phyloP scores from a whole-genome alignment of 2,329 filamentous ascomycete species.

The Hymenoscyphus salicellus region DNA sequence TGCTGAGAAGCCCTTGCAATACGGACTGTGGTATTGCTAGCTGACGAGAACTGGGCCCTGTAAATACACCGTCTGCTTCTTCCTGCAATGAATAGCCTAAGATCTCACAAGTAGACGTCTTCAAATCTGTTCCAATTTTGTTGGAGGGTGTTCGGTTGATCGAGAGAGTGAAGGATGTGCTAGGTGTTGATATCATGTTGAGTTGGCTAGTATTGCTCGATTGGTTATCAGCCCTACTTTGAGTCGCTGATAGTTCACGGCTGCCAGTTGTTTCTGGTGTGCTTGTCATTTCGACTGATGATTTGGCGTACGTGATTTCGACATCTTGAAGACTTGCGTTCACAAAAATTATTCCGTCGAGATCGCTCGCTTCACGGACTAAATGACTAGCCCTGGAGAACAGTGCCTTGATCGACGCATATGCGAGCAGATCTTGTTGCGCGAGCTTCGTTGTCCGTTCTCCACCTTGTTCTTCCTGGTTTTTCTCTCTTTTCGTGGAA shows the following conservation, averaged over 20 bases:
- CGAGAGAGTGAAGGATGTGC: neutral
- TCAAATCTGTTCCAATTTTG: neutral
- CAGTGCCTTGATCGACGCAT: conserved; percentile 4
- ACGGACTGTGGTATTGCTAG: conserved; percentile 14
- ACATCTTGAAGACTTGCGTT: conserved; percentile 8
- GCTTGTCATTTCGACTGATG: neutral
- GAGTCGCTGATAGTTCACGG: neutral
- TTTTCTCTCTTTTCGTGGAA: neutral
- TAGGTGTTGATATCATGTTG: neutral
- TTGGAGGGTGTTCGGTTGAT: neutral
- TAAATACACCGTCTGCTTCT: neutral
- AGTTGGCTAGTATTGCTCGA: neutral
- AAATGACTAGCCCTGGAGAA: conserved; percentile 9
- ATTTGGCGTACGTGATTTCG: neutral
- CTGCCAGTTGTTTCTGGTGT: conserved; percentile 1
- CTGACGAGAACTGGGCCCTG: neutral
- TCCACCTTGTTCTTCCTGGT: neutral
- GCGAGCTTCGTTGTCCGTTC: neutral
- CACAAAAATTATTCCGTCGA: conserved; percentile 9
- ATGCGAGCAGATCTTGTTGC: conserved; percentile 1
- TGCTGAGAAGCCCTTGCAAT: conserved; percentile 18
- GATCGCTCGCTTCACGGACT: conserved; percentile 7
- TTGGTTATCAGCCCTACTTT: neutral
- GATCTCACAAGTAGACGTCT: conserved; percentile 2
- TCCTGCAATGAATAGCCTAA: conserved; percentile 9